Evolutionary conservation across 805 yeast species (phyloP), one percentile per base, ranked within the genome.

Genomic region (Zygotorulaspora florentina): DNA sequence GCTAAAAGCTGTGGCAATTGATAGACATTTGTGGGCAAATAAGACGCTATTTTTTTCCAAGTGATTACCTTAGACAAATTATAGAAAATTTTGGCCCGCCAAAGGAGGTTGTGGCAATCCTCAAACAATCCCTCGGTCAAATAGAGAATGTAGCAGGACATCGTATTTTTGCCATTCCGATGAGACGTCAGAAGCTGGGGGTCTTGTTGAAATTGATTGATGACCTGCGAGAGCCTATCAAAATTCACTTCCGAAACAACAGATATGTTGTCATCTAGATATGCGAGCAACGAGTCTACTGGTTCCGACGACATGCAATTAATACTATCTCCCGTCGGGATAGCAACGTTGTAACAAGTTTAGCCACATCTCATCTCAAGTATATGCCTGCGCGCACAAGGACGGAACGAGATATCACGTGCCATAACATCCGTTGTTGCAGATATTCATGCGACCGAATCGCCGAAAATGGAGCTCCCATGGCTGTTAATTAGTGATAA

Each of bases 41-140:
- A 77, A 47, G 73, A 73, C n/a, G 78, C 65, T 2, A 85, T 69
- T 11, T 74, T 69, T 62, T 85, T 86, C 52, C 78, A 68, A 0
- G 87, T 85, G 34, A 91, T 67, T 7, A 87, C 74, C 56, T 85
- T 87, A 20, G 81, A 67, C 15, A 88, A 64, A 7, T 68, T 69
- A 62, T 88, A 89, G 40, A 83, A 70, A 0, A 80, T 58, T 28
- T 66, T 56, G 3, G 67, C 46, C 11, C 51, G 50, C 29, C 47
- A 35, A n/a, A 45, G 25, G 18, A 39, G 39, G 2, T 16, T 31
- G 4, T 30, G 30, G 15, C 15, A n/a, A 4, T 25, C 36, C 42
- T 35, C n/a, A 16, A 11, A 9, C 42, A 29, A 58, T 39, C 23
- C 43, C 8, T 28, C 35, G 36, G 18, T 47, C 48, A 20, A 56